These are phyloP conservation scores for Neofusicoccum ribis DNA, from an alignment of 2,329 filamentous ascomycete genomes.

Conservation along the genomic window DNA sequence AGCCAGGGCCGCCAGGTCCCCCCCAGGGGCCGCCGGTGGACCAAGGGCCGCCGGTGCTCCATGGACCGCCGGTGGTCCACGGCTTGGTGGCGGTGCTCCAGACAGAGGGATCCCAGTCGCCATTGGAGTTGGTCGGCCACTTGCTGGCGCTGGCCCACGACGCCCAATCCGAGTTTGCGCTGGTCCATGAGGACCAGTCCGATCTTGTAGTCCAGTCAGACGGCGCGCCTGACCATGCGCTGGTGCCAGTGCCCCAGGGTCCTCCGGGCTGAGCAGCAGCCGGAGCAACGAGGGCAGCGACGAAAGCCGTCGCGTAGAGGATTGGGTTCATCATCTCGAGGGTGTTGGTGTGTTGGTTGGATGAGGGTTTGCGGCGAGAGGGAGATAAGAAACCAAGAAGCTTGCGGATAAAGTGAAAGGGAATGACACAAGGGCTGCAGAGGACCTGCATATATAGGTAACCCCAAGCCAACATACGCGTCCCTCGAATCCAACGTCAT, in stretches of 20 bases:
- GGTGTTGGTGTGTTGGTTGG: constrained; percentile 29
- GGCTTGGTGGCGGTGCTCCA: constrained; percentile 10
- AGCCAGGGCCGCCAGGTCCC: constrained; percentile 3
- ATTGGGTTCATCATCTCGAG: constrained; percentile 20
- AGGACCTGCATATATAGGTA: constrained; percentile 13
- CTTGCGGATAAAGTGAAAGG: not conserved
- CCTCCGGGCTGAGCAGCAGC: constrained; percentile 6
- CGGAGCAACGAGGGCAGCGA: constrained; percentile 1
- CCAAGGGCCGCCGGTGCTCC: not conserved
- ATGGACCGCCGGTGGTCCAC: not conserved
- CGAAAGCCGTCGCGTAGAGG: constrained; percentile 13
- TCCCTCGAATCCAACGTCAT: constrained; percentile 8
- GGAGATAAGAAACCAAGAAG: not conserved
- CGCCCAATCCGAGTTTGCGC: not conserved
- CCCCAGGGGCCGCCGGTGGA: not conserved
- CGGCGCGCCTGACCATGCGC: constrained; percentile 6
- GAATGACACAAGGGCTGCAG: not conserved
- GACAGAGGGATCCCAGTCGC: not conserved
- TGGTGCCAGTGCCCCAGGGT: constrained; percentile 6
- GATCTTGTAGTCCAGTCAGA: constrained; percentile 11
- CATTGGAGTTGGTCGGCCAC: not conserved
- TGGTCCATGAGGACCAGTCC: not conserved
- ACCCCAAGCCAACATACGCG: constrained; percentile 12
- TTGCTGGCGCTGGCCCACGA: not conserved
- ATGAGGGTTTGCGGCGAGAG: constrained; percentile 15